Conservation (phyloP, 257 asterid species). For the Datura wrightii region DNA sequence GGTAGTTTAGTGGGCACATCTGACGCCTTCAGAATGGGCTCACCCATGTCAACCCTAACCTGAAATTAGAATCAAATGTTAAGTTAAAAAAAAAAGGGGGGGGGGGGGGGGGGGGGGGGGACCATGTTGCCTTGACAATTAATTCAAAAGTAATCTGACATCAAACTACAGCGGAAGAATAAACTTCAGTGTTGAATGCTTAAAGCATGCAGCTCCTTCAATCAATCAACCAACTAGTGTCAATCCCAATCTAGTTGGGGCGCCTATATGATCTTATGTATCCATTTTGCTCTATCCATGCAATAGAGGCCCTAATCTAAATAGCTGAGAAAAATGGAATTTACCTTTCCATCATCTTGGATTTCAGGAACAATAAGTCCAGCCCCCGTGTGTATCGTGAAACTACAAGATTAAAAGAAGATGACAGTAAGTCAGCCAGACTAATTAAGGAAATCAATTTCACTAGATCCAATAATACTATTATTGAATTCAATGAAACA, state of each 20-base stretch:
- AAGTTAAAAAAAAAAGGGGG: background rate
- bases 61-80: conserved; percentile 41
- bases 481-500: background rate
- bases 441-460: background rate
- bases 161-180: background rate
- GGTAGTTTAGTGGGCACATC: conserved; percentile 83
- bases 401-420: conserved; percentile 50
- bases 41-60: conserved; percentile 97
- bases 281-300: background rate
- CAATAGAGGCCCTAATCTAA: background rate
- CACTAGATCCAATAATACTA: background rate
- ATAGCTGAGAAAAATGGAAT: conserved; percentile 20
- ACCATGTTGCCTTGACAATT: background rate
- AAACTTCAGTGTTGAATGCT: background rate
- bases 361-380: conserved; percentile 91
- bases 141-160: conserved; percentile 2
- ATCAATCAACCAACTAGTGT: background rate
- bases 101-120: too few species aligned
- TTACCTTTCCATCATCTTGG: conserved; percentile 91
- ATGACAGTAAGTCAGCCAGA: background rate
- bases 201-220: background rate
- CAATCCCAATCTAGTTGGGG: background rate
- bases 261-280: background rate
- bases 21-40: conserved; percentile 86
- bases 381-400: conserved; percentile 88